Base-by-base conservation (phyloP, 2,329 filamentous ascomycete genomes). In the Orbilia brochopaga region DNA sequence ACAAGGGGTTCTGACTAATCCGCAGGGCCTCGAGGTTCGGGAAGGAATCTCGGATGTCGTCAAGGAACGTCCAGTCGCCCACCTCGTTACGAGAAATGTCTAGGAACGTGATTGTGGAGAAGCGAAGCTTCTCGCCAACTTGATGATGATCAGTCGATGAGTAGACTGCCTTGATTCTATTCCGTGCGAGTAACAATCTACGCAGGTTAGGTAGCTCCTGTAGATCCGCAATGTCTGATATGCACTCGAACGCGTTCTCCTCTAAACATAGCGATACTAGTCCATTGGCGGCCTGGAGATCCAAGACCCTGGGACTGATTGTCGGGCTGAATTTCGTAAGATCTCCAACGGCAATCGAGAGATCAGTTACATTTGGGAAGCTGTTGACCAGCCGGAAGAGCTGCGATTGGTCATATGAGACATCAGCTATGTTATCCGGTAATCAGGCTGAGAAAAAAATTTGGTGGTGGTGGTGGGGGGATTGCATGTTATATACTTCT, bases 1-100 rank as follows among this genome's bases (percentile, higher is more conserved):
- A 64, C 48, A 97, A 83, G 2, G 93, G 92, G 75, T 97, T 97
- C 78, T 92, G 88, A 3, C 90, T 87, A 73, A 96, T 86, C 15
- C 92, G 89, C 42, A 99, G 85, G 35, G 87, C 87, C 11, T 81
- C 83, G 5, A 97, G 82, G 2, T 87, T 86, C 0, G 94, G 93
- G 75, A 96, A 91, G 66, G 86, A 81, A 11, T 78, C 76, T 1
- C 85, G 81, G 17, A 72, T 58, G 52, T 70, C 61, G 37, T 74
- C 56, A 37, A 96, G 83, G 78, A 95, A 90, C 30, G 79, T 77
- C 90, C 92, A 97, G 17, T 83, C 83, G 15, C 82, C 78, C 30
- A 93, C 83, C 15, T 83, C 80, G 79, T 93, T 93, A 79, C 88
- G 87, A 0, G 90, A 91, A 17, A 93, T 78, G 78, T 92, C 90